Evolutionary conservation across 768 basidiomycete genomes (phyloP).

Genomic region (Baorangia bicolor): DNA sequence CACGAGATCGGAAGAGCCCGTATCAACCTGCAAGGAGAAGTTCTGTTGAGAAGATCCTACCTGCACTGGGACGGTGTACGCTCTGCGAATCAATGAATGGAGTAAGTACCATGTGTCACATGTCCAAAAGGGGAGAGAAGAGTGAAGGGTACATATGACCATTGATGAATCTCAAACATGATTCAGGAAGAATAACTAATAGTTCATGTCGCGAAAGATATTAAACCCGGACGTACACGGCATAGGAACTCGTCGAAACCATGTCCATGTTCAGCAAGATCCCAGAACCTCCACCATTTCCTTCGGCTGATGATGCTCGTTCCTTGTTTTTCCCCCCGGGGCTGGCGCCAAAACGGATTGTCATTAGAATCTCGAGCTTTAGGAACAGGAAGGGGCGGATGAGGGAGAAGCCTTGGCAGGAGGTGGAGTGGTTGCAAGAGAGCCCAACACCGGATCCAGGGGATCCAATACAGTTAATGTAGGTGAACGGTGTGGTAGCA

Average conservation of each 20-base stretch:
- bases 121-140: background rate
- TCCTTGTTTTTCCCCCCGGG: conserved; percentile 9
- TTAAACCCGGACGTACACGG: conserved; percentile 44
- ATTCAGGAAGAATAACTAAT: background rate
- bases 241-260: conserved; percentile 51
- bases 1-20: conserved; percentile 80
- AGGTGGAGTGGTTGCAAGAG: background rate
- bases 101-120: background rate
- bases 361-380: conserved; percentile 8
- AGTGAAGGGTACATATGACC: background rate
- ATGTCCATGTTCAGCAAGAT: conserved; percentile 57
- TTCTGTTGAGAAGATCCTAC: conserved; percentile 51
- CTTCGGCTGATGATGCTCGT: conserved; percentile 33
- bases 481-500: conserved; percentile 7
- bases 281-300: conserved; percentile 50
- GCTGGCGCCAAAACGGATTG: conserved; percentile 1
- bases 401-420: background rate
- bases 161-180: background rate
- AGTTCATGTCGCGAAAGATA: background rate
- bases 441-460: background rate
- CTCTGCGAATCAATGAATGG: conserved; percentile 37
- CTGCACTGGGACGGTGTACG: conserved; percentile 60
- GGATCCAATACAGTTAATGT: background rate
- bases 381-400: background rate
- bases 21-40: conserved; percentile 71